Evolutionary conservation across 495 filamentous ascomycete genomes (phyloP).

Genomic region (Aspergillus incahuasiensis): DNA sequence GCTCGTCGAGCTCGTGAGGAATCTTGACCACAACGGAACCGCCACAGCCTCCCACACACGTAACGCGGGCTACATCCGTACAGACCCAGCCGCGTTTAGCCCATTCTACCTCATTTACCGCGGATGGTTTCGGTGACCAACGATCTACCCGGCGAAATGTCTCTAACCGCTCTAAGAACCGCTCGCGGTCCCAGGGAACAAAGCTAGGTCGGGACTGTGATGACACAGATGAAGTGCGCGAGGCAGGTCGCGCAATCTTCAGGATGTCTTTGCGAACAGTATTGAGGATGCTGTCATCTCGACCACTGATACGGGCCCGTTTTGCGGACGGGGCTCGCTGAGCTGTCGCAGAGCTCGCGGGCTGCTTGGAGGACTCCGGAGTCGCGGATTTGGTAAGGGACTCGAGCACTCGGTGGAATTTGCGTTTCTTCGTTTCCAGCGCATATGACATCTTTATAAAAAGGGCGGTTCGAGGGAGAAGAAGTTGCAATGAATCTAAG

Average conservation of each 20-base stretch:
- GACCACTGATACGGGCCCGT: constrained; percentile 32
- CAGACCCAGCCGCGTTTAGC: constrained; percentile 92
- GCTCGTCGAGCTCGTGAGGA: constrained; percentile 53
- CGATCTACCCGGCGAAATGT: constrained; percentile 86
- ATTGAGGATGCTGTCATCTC: constrained; percentile 20
- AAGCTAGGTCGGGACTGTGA: constrained; percentile 52
- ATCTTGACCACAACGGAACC: constrained; percentile 77
- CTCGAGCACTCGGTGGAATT: constrained; percentile 55
- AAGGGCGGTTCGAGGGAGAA: neutral
- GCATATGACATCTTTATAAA: constrained; percentile 46
- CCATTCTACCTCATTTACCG: constrained; percentile 89
- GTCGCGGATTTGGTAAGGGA: constrained; percentile 37
- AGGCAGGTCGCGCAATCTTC: constrained; percentile 22
- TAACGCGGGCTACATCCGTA: constrained; percentile 72
- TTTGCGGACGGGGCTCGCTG: constrained; percentile 36
- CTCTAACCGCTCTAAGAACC: constrained; percentile 74
- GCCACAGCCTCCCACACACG: constrained; percentile 74
- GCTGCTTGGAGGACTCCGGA: constrained; percentile 28
- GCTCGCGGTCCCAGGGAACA: constrained; percentile 76
- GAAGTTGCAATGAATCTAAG: neutral
- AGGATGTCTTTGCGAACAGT: constrained; percentile 26
- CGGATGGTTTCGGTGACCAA: constrained; percentile 72
- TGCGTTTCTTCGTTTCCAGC: constrained; percentile 51
- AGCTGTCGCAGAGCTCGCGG: constrained; percentile 16
- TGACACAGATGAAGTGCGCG: constrained; percentile 22